phyloP scores from a whole-genome alignment of 306 rosid genomes.

The Cicer yamashitae region DNA sequence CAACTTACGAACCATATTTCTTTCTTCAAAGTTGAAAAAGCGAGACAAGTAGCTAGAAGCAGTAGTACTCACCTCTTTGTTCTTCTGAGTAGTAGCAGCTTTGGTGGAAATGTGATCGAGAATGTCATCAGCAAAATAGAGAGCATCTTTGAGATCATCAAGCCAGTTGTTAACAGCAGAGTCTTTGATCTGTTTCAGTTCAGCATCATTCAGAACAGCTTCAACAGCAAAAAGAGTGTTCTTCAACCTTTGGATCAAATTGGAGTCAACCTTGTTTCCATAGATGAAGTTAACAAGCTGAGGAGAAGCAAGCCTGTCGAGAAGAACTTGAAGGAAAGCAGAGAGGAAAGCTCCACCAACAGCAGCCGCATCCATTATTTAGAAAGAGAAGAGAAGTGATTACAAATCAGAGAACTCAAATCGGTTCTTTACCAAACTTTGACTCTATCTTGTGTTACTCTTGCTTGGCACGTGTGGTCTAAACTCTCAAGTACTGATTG shows the following conservation, averaged over 20 bases:
- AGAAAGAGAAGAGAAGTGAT: background rate
- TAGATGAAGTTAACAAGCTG: background rate
- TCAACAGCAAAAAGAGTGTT: slow-evolving; percentile 6
- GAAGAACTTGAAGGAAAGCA: background rate
- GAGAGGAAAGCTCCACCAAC: slow-evolving; percentile 14
- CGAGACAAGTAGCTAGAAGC: too few species aligned
- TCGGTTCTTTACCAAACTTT: too few species aligned
- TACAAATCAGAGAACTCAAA: too few species aligned
- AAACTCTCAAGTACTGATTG: too few species aligned
- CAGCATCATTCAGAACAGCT: slow-evolving; percentile 45
- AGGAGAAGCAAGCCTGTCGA: slow-evolving; percentile 19
- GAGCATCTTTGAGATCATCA: slow-evolving; percentile 39
- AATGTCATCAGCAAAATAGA: slow-evolving; percentile 17
- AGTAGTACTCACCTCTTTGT: background rate
- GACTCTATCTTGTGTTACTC: too few species aligned
- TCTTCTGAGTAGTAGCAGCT: background rate
- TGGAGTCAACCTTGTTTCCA: background rate
- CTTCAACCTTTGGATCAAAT: slow-evolving; percentile 29
- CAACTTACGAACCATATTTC: too few species aligned
- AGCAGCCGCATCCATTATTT: background rate
- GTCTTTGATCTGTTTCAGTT: slow-evolving; percentile 36
- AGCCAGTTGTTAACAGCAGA: slow-evolving; percentile 44
- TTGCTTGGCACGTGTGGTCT: too few species aligned
- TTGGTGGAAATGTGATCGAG: slow-evolving; percentile 14
- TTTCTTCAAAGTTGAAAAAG: too few species aligned